Base-by-base conservation (phyloP, 345 rosid genomes). In the Salix arbutifolia region DNA sequence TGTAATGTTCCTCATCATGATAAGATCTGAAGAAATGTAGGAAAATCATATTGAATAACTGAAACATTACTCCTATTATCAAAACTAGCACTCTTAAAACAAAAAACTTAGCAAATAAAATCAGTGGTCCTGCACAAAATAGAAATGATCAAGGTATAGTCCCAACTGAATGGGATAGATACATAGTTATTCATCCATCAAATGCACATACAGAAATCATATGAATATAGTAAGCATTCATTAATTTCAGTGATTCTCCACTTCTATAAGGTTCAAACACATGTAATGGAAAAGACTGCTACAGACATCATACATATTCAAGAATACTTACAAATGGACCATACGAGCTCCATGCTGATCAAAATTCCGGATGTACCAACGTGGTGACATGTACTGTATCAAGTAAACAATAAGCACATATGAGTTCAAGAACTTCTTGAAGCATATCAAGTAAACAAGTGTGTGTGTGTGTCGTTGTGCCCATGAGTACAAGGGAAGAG, bases 1-100 rank as follows among this genome's bases (percentile, higher is more conserved):
- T 95, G 74, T 93, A 93, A 75, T 95, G 99, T 80, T 95, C 99
- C 61, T 85, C 99, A 75, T 93, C 97, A 40, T 93, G 99, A 85
- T 95, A 95, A 81, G 99, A 95, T 82, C 99, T 95, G 78, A 76
- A 42, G 52, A 5, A 6, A 58, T 53, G 77, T 17, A 2, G 19
- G 67, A 31, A 56, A 72, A 67, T 35, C 10, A 73, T 26, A 50
- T 5, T 67, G 66, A 70, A 52, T 14, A 76, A 30, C 60, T 56
- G 67, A 64, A 48, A 66, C 8, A 72, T 28, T 14, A 38, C 16
- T n/a, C 58, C 58, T 42, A 50, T 17, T 18, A 65, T 26, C 26
- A 30, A 62, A 44, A 10, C 44, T 73, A 62, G 58, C 25, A 73
- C 67, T 58, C 53, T 40, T 26, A 44, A 11, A 18, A 40, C 10